Evolutionary conservation across 805 yeast species (phyloP).

Genomic region (Saccharomycopsis babjevae): DNA sequence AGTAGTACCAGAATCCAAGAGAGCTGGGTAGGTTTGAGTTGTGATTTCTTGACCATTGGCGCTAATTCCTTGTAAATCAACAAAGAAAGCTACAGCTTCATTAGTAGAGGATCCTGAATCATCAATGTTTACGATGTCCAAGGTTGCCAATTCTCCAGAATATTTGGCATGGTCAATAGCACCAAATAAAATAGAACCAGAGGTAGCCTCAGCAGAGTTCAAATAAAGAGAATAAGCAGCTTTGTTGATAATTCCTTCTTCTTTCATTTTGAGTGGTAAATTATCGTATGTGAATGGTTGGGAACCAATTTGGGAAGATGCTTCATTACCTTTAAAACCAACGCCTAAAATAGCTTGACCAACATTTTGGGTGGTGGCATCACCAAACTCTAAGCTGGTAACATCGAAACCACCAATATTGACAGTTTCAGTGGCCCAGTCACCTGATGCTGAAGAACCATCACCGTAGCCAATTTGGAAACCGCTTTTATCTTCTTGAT

Average conservation of each 20-base stretch:
- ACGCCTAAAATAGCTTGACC: slow-evolving; percentile 14
- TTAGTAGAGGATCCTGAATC: slow-evolving; percentile 10
- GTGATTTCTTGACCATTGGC: slow-evolving; percentile 21
- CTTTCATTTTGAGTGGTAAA: slow-evolving; percentile 26
- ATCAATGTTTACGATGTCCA: slow-evolving; percentile 20
- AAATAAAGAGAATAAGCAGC: slow-evolving; percentile 40
- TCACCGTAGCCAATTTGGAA: slow-evolving; percentile 39
- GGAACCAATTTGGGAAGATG: slow-evolving; percentile 24
- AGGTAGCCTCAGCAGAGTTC: slow-evolving; percentile 22
- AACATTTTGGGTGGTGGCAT: slow-evolving; percentile 12
- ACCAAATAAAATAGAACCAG: slow-evolving; percentile 40
- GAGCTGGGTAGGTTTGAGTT: slow-evolving; percentile 27
- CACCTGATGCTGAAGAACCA: slow-evolving; percentile 41
- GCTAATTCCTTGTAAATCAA: slow-evolving; percentile 17
- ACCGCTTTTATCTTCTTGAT: slow-evolving; percentile 10
- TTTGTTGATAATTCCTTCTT: slow-evolving; percentile 31
- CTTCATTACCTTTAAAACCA: slow-evolving; percentile 16
- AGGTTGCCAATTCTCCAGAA: slow-evolving; percentile 30
- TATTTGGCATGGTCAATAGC: slow-evolving; percentile 44
- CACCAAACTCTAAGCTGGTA: slow-evolving; percentile 10
- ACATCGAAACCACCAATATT: slow-evolving; percentile 8
- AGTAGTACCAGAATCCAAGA: slow-evolving; percentile 37
- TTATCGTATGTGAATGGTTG: slow-evolving; percentile 19
- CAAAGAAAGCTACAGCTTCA: slow-evolving; percentile 16
- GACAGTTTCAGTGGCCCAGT: slow-evolving; percentile 27